Conservation (phyloP, 208 protist species). For the Trypanosoma lewisi region DNA sequence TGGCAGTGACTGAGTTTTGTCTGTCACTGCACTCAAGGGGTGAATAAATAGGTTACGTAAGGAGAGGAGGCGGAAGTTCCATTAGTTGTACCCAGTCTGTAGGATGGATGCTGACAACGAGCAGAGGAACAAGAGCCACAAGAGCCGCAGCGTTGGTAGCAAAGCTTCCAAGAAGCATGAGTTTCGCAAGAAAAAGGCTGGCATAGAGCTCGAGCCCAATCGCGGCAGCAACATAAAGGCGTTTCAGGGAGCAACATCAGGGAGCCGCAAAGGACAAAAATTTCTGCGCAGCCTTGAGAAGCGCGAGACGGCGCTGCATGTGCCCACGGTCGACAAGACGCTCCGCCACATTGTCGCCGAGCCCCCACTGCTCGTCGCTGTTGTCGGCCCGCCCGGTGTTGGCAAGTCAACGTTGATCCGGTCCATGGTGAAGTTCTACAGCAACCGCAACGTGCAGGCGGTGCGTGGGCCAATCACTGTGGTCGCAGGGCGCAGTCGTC, state of each 20-base stretch:
- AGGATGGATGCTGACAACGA: conserved; percentile 49
- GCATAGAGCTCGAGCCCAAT: conserved; percentile 90
- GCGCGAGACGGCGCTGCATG: conserved; percentile 74
- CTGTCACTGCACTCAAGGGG: neutral
- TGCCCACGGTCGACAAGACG: conserved; percentile 87
- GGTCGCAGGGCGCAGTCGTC: conserved; percentile 88
- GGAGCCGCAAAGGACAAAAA: conserved; percentile 80
- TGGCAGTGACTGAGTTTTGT: neutral
- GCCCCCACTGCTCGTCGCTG: conserved; percentile 95
- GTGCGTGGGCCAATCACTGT: conserved; percentile 98
- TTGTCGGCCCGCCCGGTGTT: conserved; percentile 95
- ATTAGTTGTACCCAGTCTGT: neutral
- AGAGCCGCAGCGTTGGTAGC: conserved; percentile 80
- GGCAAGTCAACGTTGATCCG: conserved; percentile 98
- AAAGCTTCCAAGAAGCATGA: conserved; percentile 87
- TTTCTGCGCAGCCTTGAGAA: conserved; percentile 85
- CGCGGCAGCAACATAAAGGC: conserved; percentile 90
- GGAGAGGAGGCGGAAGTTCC: neutral
- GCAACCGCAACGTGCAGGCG: conserved; percentile 90
- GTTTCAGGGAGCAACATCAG: conserved; percentile 73
- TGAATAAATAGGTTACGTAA: neutral
- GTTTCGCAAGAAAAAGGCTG: conserved; percentile 84
- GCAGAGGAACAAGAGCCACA: conserved; percentile 89
- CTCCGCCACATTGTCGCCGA: conserved; percentile 77
- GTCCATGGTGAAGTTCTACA: conserved; percentile 98